phyloP scores from a whole-genome alignment of 805 yeast species.

The Zygotorulaspora chibaensis region DNA sequence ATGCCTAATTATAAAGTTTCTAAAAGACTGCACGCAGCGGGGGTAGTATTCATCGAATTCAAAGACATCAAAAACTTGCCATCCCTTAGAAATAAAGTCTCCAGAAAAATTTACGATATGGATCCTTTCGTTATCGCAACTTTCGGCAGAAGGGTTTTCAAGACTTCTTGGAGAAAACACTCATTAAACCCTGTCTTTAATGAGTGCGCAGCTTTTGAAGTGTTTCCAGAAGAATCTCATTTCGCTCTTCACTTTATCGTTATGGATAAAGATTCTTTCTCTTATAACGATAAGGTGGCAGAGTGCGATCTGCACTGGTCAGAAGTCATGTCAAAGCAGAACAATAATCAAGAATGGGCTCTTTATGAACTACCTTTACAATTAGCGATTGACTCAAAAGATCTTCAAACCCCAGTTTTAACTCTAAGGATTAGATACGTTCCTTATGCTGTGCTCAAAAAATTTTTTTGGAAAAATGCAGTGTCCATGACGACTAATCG shows the following conservation, averaged over 20 bases:
- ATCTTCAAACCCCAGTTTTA: constrained; percentile 42
- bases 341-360: constrained; percentile 22
- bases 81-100: constrained; percentile 56
- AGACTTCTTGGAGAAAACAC: constrained; percentile 82
- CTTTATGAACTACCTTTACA: constrained; percentile 38
- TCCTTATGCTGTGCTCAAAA: constrained; percentile 59
- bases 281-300: constrained; percentile 82
- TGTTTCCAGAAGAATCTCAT: constrained; percentile 58
- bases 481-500: constrained; percentile 42
- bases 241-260: constrained; percentile 68
- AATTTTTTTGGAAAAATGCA: constrained; percentile 64
- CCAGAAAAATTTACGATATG: constrained; percentile 78
- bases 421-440: constrained; percentile 60
- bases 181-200: constrained; percentile 77
- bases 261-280: constrained; percentile 77
- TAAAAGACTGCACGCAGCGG: constrained; percentile 40
- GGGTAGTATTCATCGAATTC: constrained; percentile 75
- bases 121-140: constrained; percentile 94
- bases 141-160: constrained; percentile 80
- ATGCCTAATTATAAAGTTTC: constrained; percentile 25
- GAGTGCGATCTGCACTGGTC: constrained; percentile 51
- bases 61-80: constrained; percentile 74
- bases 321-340: constrained; percentile 39
- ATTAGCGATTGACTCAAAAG: constrained; percentile 20
- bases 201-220: constrained; percentile 75